Conservation (phyloP, 495 filamentous ascomycete species). For the Penicillium antarcticum region DNA sequence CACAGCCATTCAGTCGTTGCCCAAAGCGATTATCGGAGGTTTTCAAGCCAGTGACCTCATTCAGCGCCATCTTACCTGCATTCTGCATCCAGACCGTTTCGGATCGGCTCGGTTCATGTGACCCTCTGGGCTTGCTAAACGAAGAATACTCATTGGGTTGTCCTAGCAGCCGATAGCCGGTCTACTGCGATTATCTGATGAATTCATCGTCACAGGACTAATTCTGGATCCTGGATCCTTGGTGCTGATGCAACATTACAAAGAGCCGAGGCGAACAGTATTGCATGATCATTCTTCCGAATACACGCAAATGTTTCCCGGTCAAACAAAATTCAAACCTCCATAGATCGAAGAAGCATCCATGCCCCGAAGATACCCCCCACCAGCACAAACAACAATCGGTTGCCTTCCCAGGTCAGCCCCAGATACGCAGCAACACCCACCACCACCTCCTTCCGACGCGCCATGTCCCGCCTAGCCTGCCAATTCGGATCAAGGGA, state of each 20-base stretch:
- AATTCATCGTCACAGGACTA: neutral
- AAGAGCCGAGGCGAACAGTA: neutral
- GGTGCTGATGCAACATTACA: neutral
- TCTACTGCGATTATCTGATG: neutral
- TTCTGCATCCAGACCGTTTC: slow-evolving; percentile 14
- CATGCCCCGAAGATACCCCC: slow-evolving; percentile 45
- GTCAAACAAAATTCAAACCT: slow-evolving; percentile 2
- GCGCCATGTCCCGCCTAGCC: slow-evolving; percentile 43
- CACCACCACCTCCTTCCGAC: slow-evolving; percentile 55
- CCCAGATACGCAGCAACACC: slow-evolving; percentile 54
- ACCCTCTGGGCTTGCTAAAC: slow-evolving; percentile 4
- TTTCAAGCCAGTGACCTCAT: slow-evolving; percentile 4
- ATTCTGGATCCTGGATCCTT: neutral
- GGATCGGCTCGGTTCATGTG: slow-evolving; percentile 14
- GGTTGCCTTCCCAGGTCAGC: slow-evolving; percentile 59
- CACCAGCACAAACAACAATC: slow-evolving; percentile 41
- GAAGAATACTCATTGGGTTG: neutral
- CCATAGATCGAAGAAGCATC: slow-evolving; percentile 39
- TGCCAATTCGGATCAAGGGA: slow-evolving; percentile 52
- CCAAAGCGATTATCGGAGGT: slow-evolving; percentile 6
- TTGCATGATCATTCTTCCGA: neutral
- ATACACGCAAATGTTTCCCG: neutral
- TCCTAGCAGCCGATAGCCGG: neutral
- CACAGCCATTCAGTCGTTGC: too few species aligned
- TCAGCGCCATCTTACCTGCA: slow-evolving; percentile 3